Evolutionary conservation across 345 rosid genomes (phyloP).

Genomic region (Erysimum cheiranthoides): DNA sequence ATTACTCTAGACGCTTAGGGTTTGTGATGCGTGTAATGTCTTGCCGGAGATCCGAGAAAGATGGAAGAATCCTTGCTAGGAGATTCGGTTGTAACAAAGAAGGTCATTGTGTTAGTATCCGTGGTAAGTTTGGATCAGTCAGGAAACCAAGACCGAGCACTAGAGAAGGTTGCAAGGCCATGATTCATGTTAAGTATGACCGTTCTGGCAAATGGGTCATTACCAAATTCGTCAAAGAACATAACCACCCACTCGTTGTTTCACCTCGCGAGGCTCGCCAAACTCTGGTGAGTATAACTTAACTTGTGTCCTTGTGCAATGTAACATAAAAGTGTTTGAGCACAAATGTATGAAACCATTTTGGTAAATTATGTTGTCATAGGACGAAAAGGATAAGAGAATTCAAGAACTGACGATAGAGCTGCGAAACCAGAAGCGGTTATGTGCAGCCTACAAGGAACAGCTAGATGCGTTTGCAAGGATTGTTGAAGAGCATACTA

Average conservation of each 20-base stretch:
- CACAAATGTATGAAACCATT: neutral
- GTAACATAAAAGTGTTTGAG: neutral
- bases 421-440: constrained; percentile 68
- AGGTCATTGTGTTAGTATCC: constrained; percentile 80
- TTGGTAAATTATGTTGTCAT: constrained; percentile 6
- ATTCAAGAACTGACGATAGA: constrained; percentile 73
- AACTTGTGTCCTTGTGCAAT: neutral
- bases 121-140: constrained; percentile 73
- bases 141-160: constrained; percentile 79
- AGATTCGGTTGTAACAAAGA: constrained; percentile 95
- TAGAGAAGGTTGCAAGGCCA: constrained; percentile 92
- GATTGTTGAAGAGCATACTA: constrained; percentile 64
- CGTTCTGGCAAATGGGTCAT: constrained; percentile 86
- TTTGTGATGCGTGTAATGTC: constrained; percentile 97
- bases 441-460: constrained; percentile 68
- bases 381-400: constrained; percentile 73
- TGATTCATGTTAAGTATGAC: constrained; percentile 82
- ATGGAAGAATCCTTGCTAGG: constrained; percentile 85
- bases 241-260: constrained; percentile 83
- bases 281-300: constrained; percentile 57
- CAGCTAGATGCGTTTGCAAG: constrained; percentile 63
- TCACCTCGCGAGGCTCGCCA: constrained; percentile 86
- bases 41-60: constrained; percentile 92
- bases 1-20: constrained; percentile 77
- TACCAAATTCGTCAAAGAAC: constrained; percentile 81